phyloP scores from a whole-genome alignment of 345 rosid genomes.

The Rhizophora apiculata region DNA sequence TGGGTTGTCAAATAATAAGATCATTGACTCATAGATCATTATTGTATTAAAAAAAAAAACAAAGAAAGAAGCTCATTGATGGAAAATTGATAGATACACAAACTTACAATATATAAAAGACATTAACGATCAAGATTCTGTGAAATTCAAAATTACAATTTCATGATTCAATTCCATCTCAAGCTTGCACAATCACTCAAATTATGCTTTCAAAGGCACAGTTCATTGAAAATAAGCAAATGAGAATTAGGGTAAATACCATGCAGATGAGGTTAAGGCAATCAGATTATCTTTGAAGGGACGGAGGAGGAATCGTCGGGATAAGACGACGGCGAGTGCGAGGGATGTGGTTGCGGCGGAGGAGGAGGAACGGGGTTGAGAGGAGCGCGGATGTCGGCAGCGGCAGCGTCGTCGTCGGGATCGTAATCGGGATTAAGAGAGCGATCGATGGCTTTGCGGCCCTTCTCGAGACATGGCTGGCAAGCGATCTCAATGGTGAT shows the following conservation, averaged over 20 bases:
- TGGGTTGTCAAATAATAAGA: too few relatives aligned
- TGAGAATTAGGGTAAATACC: not conserved
- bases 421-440: slow-evolving; percentile 81
- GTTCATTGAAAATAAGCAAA: not conserved
- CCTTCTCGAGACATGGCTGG: slow-evolving; percentile 71
- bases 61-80: too few relatives aligned
- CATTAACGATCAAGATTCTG: too few relatives aligned
- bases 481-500: slow-evolving; percentile 78
- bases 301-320: not conserved
- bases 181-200: too few relatives aligned
- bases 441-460: slow-evolving; percentile 74
- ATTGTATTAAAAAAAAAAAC: not conserved
- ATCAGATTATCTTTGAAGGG: not conserved
- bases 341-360: not conserved
- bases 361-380: slow-evolving; percentile 25
- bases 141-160: too few relatives aligned
- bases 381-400: slow-evolving; percentile 34
- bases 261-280: not conserved
- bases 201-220: too few relatives aligned
- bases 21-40: not conserved
- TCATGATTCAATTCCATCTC: too few relatives aligned
- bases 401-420: slow-evolving; percentile 49
- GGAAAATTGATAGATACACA: too few relatives aligned
- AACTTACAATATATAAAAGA: too few relatives aligned
- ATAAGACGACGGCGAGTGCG: not conserved